Base-by-base conservation (phyloP, 768 basidiomycete genomes). In the Lactifluus subvellereus region DNA sequence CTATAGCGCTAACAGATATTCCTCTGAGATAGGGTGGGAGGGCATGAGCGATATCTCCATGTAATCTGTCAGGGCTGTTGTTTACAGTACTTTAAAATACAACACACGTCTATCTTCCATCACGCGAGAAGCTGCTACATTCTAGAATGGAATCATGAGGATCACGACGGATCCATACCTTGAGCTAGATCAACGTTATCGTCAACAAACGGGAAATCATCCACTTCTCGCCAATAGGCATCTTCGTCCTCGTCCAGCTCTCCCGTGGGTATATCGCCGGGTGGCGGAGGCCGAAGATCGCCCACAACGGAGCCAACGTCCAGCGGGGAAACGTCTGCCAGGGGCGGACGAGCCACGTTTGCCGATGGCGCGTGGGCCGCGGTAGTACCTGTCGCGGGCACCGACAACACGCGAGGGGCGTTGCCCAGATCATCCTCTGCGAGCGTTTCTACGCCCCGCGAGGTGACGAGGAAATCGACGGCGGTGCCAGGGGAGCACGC, bases 401-500 rank as follows among this genome's bases (percentile, higher is more conserved):
- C 6, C 18, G 38, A 3, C 22, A 30, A 10, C 22, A 56, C 42
- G 13, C n/a, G 22, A 16, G 20, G 14, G 16, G 16, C 30, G n/a
- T 14, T 49, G 33, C 20, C 35, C 22, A n/a, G 3, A 27, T 53
- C 50, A 10, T 58, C 61, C 3, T 61, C 57, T 3, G 9, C 16
- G n/a, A 49, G 43, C 43, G 58, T 50, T 52, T 66, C 51, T 10
- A 94, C 75, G 8, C 92, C 94, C 22, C 77, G 74, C 16, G 77
- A 69, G 5, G 85, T 82, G 54, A 97, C 79, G 61, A 92, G 77
- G 66, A 88, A 96, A 71, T 97, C 92, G 60, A 90, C 72, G 13
- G 85, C 86, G 18, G 75, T 76, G 1, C 27, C 27, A 27, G 87
- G 80, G 0, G 76, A 68, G 0, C 74, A 75, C 14, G 88, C 79